phyloP scores from a whole-genome alignment of 805 yeast genomes.

The Starmerella kuoi region DNA sequence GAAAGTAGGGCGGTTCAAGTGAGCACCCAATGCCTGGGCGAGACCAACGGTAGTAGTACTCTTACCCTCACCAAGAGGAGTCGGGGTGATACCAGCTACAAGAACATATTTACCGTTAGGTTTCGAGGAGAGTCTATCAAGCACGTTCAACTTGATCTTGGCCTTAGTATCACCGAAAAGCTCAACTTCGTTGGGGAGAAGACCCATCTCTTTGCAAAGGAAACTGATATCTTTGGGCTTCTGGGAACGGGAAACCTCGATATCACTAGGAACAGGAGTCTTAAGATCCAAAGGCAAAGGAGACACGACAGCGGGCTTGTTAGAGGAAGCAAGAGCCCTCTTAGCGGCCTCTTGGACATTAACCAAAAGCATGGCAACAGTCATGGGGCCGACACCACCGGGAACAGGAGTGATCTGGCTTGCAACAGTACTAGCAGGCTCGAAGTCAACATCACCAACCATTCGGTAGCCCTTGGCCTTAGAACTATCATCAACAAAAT shows the following conservation, averaged over 20 bases:
- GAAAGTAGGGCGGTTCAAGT: constrained; percentile 64
- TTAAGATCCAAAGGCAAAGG: constrained; percentile 45
- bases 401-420: constrained; percentile 88
- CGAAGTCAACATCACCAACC: constrained; percentile 93
- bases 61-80: constrained; percentile 97
- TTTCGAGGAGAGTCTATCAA: constrained; percentile 51
- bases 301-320: constrained; percentile 37
- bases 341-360: constrained; percentile 76
- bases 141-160: constrained; percentile 59
- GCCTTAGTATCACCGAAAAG: constrained; percentile 84
- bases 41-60: constrained; percentile 92
- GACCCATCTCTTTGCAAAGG: constrained; percentile 74
- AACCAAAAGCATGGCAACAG: constrained; percentile 86
- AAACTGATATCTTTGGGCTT: constrained; percentile 67
- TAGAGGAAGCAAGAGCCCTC: constrained; percentile 27
- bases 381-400: constrained; percentile 99
- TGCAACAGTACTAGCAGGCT: constrained; percentile 49
- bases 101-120: constrained; percentile 76
- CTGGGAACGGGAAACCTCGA: constrained; percentile 79
- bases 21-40: constrained; percentile 94
- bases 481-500: constrained; percentile 63
- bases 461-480: constrained; percentile 68
- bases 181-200: constrained; percentile 66
- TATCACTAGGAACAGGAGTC: constrained; percentile 80
- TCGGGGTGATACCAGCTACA: constrained; percentile 96